A percentile compares a stretch with the other conserved stretches of the same genome.
phyloP scores from a whole-genome alignment of 805 yeast species.

The Danielia oregonensis region DNA sequence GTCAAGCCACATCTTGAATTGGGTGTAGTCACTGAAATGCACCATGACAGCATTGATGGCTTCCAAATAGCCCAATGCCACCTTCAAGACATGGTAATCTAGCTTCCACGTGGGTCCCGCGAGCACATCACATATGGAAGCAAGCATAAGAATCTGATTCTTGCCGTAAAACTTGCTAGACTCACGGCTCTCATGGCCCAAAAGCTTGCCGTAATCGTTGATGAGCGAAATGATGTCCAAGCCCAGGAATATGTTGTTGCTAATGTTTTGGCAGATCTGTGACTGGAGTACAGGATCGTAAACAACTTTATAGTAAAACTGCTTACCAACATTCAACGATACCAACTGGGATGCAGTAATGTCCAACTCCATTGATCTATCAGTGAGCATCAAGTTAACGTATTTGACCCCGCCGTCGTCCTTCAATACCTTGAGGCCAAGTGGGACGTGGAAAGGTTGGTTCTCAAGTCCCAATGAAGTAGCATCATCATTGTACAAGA shows the following conservation, averaged over 20 bases:
- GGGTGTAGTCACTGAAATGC: conserved; percentile 24
- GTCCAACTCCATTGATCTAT: conserved; percentile 33
- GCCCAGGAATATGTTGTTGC: conserved; percentile 17
- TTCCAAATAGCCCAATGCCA: conserved; percentile 33
- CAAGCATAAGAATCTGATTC: conserved; percentile 22
- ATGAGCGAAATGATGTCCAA: conserved; percentile 35
- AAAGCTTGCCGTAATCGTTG: conserved; percentile 36
- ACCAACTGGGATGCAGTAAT: conserved; percentile 30
- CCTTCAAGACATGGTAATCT: conserved; percentile 32
- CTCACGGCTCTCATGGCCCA: conserved; percentile 24
- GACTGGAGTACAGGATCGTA: conserved; percentile 31
- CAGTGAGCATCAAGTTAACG: conserved; percentile 41
- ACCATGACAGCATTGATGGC: conserved; percentile 28
- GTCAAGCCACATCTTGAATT: conserved; percentile 22
- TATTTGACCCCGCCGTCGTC: conserved; percentile 27
- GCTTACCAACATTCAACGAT: conserved; percentile 40
- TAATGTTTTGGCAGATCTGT: conserved; percentile 18
- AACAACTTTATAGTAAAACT: conserved; percentile 47
- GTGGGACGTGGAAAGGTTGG: conserved; percentile 60
- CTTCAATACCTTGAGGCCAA: conserved; percentile 35
- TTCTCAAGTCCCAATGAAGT: conserved; percentile 44
- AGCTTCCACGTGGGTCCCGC: conserved; percentile 19
- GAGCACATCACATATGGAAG: conserved; percentile 26
- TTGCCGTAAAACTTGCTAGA: conserved; percentile 19
- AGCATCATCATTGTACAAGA: conserved; percentile 21